These are phyloP conservation scores for Crithidia sp. DNA, from an alignment of 208 protist genomes.

Conservation along the genomic window DNA sequence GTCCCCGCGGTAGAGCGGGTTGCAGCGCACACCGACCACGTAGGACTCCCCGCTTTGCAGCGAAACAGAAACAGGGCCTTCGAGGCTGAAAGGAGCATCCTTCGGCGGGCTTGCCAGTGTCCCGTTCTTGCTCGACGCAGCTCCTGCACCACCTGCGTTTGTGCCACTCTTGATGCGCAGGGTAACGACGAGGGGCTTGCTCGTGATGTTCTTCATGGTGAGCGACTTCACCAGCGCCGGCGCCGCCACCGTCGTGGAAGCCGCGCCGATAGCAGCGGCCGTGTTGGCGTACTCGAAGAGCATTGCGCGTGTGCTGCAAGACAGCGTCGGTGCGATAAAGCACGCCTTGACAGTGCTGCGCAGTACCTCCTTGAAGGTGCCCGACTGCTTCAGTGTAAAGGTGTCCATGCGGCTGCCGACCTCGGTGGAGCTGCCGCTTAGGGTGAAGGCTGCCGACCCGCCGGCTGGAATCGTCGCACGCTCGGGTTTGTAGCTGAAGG, in stretches of 20 bases:
- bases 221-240: conserved; percentile 65
- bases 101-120: neutral
- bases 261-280: neutral
- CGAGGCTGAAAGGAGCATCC: conserved; percentile 77
- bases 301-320: conserved; percentile 80
- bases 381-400: conserved; percentile 86
- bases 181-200: conserved; percentile 73
- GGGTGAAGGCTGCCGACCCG: conserved; percentile 53
- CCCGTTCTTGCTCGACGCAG: neutral
- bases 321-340: conserved; percentile 86
- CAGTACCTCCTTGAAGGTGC: conserved; percentile 83
- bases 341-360: conserved; percentile 67
- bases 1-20: conserved; percentile 87
- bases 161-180: conserved; percentile 52
- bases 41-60: conserved; percentile 79
- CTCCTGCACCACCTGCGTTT: neutral
- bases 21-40: conserved; percentile 87
- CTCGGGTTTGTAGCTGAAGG: conserved; percentile 87
- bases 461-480: conserved; percentile 69
- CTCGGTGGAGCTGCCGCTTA: conserved; percentile 58
- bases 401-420: conserved; percentile 72
- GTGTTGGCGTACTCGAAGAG: conserved; percentile 87
- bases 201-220: conserved; percentile 90
- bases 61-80: conserved; percentile 52
- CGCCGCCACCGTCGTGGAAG: neutral